These are phyloP conservation scores for Pseudogymnoascus sp. DNA, from an alignment of 2,329 filamentous ascomycete genomes.

Conservation along the genomic window DNA sequence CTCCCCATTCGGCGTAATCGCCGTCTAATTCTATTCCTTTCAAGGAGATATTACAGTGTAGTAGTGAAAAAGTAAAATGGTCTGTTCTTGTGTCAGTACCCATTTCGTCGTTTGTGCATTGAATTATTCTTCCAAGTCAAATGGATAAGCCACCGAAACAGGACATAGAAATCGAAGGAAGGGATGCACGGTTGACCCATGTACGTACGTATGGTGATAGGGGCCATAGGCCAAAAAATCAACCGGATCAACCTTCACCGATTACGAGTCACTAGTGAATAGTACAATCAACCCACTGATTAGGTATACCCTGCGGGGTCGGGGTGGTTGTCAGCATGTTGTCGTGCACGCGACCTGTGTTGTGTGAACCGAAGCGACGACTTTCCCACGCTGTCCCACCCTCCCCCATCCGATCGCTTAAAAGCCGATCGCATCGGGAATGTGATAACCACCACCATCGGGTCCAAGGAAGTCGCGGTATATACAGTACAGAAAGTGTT, in stretches of 20 bases:
- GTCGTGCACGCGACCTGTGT: not conserved
- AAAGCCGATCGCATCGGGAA: slow-evolving; percentile 8
- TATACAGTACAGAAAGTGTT: not conserved
- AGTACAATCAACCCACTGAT: not conserved
- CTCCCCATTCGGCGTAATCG: not conserved
- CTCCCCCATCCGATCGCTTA: not conserved
- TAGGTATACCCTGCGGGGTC: not conserved
- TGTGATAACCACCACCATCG: not conserved
- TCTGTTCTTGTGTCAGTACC: not conserved
- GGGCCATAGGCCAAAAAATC: not conserved
- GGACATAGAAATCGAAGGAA: no score
- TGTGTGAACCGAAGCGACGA: not conserved
- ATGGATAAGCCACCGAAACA: no score
- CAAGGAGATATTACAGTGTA: not conserved
- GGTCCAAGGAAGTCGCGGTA: not conserved
- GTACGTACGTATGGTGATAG: not conserved
- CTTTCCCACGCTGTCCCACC: not conserved
- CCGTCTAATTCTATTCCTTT: not conserved
- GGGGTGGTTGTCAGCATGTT: not conserved
- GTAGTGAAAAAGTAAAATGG: not conserved
- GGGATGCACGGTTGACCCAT: no score
- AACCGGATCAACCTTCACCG: not conserved
- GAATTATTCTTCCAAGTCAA: not conserved
- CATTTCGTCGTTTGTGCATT: not conserved
- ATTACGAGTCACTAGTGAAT: not conserved